Base-by-base conservation (phyloP, 371 early-diverging fungal genomes). In the Blakeslea trispora region DNA sequence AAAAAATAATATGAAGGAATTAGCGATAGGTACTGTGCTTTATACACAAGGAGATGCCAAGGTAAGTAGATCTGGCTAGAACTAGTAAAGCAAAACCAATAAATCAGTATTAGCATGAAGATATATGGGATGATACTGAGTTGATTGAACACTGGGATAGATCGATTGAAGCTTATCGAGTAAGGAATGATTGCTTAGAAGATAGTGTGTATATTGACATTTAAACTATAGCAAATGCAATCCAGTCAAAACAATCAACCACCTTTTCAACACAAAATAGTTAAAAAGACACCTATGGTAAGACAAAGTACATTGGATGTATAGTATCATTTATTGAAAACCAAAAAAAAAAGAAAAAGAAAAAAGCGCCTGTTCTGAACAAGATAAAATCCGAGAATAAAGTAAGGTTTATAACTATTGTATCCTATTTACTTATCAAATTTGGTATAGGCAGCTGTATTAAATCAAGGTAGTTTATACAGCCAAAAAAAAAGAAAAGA, bases 131-230 rank as follows among this genome's bases (percentile, higher is more conserved):
- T 45, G 68, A 67, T 34, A 47, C 63, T 2, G 68, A 67, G 21
- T 39, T 67, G 18, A 67, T 67, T 48, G 68, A 58, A 5, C 68
- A 67, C 28, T 67, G 68, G 68, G 68, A 67, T 19, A 52, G 21
- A 45, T 55, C 55, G 21, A 45, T 67, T 1, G 59, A 67, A 24
- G 34, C 51, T 5, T 67, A 56, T 23, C 59, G 59, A 57, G 68
- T 67, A 63, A 55, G 32, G 5, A 9, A 28, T 7, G 3, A 28
- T 3, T 5, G 7, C 28, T 28, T n/a, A n/a, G n/a, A n/a, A n/a
- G n/a, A n/a, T n/a, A n/a, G n/a, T n/a, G n/a, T n/a, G n/a, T n/a
- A n/a, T n/a, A n/a, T n/a, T n/a, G n/a, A n/a, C n/a, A n/a, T n/a
- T n/a, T n/a, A n/a, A n/a, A n/a, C 10, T 17, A 40, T 40, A 13